phyloP scores from a whole-genome alignment of 2,329 filamentous ascomycete genomes.

The Penicillium aurantiogriseum region DNA sequence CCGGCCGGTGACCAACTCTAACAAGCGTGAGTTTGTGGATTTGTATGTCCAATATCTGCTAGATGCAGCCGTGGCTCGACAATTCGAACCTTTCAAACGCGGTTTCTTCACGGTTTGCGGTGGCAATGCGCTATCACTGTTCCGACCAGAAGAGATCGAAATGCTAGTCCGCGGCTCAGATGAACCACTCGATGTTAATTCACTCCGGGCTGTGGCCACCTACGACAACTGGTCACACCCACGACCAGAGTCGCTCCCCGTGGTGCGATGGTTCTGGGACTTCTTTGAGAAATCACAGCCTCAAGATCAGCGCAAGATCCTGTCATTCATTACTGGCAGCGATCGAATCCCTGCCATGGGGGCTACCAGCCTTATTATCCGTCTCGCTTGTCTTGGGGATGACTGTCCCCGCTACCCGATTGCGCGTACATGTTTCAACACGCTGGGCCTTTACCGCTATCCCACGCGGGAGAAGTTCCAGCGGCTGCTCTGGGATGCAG shows the following conservation, averaged over 20 bases:
- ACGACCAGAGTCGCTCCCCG: slow-evolving; percentile 59
- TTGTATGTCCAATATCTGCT: slow-evolving; percentile 78
- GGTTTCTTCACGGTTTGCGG: slow-evolving; percentile 92
- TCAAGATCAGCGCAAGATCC: slow-evolving; percentile 69
- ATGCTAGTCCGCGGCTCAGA: slow-evolving; percentile 81
- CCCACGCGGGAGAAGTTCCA: slow-evolving; percentile 65
- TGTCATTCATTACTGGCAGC: slow-evolving; percentile 86
- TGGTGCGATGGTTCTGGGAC: slow-evolving; percentile 86
- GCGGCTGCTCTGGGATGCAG: slow-evolving; percentile 75
- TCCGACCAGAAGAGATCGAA: slow-evolving; percentile 88
- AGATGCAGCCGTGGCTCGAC: slow-evolving; percentile 71
- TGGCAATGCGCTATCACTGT: slow-evolving; percentile 81
- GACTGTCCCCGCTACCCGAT: slow-evolving; percentile 75
- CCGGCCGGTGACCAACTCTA: slow-evolving; percentile 76
- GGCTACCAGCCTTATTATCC: slow-evolving; percentile 73
- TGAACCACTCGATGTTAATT: slow-evolving; percentile 74
- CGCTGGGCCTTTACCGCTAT: slow-evolving; percentile 74
- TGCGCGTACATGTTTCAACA: slow-evolving; percentile 89
- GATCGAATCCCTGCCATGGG: slow-evolving; percentile 89
- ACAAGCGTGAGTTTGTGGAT: slow-evolving; percentile 82
- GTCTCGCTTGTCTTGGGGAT: slow-evolving; percentile 71
- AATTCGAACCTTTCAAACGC: slow-evolving; percentile 91
- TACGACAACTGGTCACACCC: slow-evolving; percentile 75
- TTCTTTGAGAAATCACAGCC: slow-evolving; percentile 67
- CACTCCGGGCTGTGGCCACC: slow-evolving; percentile 71